Conservation (phyloP, 257 asterid species). For the Cinchona pubescens region DNA sequence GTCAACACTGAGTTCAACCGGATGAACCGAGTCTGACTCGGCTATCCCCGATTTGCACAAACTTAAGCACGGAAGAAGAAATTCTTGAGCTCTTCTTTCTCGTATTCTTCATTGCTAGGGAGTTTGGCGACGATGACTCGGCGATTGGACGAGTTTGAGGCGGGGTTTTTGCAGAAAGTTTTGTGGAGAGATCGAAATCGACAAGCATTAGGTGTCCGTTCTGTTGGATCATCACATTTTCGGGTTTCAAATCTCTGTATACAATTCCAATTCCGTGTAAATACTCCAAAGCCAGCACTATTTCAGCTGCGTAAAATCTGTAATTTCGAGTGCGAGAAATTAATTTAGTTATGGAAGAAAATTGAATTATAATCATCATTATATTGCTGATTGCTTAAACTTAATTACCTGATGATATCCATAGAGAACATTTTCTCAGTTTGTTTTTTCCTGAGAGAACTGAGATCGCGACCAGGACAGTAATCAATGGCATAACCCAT, state of each 20-base stretch:
- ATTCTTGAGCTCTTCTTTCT: constrained; percentile 28
- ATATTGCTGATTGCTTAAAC: too few species aligned
- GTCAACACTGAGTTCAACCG: constrained; percentile 28
- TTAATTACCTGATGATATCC: constrained; percentile 69
- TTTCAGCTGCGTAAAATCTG: constrained; percentile 93
- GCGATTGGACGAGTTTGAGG: constrained; percentile 34
- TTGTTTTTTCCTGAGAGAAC: constrained; percentile 60
- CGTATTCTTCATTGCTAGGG: constrained; percentile 27
- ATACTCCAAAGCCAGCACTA: constrained; percentile 79
- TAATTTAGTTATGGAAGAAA: too few species aligned
- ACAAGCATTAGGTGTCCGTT: constrained; percentile 86
- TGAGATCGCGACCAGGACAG: constrained; percentile 89
- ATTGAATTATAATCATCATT: too few species aligned
- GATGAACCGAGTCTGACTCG: constrained; percentile 42
- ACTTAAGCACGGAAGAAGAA: constrained; percentile 22
- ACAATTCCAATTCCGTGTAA: constrained; percentile 77
- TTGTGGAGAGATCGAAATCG: constrained; percentile 89
- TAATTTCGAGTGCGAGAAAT: not conserved
- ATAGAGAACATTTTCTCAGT: constrained; percentile 92
- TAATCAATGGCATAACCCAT: constrained; percentile 90
- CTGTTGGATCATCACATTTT: constrained; percentile 86
- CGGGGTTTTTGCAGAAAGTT: constrained; percentile 51
- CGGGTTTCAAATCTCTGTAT: constrained; percentile 93
- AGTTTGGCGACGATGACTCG: constrained; percentile 23
- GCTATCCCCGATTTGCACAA: constrained; percentile 45